Evolutionary conservation across 2,329 filamentous ascomycete genomes (phyloP).

Genomic region (Rugonectria rugulosa): DNA sequence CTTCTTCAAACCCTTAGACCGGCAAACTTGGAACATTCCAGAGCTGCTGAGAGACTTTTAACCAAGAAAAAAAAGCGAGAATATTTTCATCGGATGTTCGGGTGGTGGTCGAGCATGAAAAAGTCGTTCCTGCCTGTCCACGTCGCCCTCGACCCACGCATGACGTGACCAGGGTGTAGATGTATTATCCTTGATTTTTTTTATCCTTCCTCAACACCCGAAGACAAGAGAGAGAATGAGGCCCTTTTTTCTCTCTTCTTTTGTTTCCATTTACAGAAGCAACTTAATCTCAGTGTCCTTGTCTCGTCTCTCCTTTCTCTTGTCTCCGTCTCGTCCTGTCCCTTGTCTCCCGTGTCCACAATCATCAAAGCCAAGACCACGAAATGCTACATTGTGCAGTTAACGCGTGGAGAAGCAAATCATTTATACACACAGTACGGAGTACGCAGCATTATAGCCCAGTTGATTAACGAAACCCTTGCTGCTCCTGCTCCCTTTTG

Average conservation of each 20-base stretch:
- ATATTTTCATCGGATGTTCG: background rate
- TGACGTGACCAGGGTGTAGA: conserved; percentile 19
- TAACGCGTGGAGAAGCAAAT: no score
- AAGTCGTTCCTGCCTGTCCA: conserved; percentile 18
- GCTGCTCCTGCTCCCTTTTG: background rate
- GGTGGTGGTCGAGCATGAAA: background rate
- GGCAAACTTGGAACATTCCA: background rate
- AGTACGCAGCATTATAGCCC: no score
- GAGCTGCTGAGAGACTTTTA: background rate
- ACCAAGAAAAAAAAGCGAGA: no score
- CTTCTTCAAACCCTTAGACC: background rate
- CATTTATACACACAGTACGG: no score
- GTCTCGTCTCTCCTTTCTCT: no score
- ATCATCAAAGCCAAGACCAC: no score
- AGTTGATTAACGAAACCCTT: no score
- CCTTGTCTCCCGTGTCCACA: no score
- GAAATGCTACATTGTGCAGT: no score
- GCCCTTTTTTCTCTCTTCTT: background rate
- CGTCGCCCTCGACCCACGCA: conserved; percentile 26
- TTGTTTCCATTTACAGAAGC: background rate
- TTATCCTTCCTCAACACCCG: background rate
- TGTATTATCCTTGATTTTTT: background rate
- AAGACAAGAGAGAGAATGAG: no score
- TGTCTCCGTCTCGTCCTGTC: no score
- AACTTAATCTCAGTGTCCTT: no score